Evolutionary conservation across 164 flowering plant species (phyloP).

Genomic region (Vitis amurensis): DNA sequence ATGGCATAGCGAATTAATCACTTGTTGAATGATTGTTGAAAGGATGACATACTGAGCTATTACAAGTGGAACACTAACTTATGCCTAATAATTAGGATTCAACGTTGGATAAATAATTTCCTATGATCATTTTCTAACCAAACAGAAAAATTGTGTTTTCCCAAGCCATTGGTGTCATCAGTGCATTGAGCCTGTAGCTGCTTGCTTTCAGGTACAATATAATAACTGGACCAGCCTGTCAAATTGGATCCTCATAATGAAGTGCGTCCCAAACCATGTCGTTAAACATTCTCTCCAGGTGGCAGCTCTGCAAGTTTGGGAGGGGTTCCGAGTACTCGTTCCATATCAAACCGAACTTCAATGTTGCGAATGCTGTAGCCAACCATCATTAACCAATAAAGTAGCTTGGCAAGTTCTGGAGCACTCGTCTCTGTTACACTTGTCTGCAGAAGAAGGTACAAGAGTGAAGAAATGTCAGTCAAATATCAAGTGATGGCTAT

Average conservation of each 20-base stretch:
- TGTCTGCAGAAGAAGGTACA: constrained; percentile 44
- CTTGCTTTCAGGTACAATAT: background rate
- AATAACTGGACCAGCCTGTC: background rate
- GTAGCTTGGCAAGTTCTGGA: constrained; percentile 84
- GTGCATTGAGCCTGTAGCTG: background rate
- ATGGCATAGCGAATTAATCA: too few relatives aligned
- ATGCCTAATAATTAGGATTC: background rate
- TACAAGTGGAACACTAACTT: too few relatives aligned
- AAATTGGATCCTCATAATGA: background rate
- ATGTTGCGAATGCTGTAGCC: constrained; percentile 94
- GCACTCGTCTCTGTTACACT: constrained; percentile 79
- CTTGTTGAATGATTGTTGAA: too few relatives aligned
- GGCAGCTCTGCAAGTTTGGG: constrained; percentile 87
- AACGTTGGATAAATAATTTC: background rate
- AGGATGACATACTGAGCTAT: too few relatives aligned
- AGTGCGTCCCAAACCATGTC: background rate
- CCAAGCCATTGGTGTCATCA: background rate
- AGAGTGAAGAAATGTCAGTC: too few relatives aligned
- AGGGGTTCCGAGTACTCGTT: constrained; percentile 75
- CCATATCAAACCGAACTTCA: constrained; percentile 98
- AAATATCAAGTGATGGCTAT: too few relatives aligned
- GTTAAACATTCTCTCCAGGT: constrained; percentile 75
- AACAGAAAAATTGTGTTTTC: background rate
- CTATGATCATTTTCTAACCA: too few relatives aligned
- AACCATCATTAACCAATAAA: constrained; percentile 98